Evolutionary conservation across 345 rosid species (phyloP).

Genomic region (Garcia nutans): DNA sequence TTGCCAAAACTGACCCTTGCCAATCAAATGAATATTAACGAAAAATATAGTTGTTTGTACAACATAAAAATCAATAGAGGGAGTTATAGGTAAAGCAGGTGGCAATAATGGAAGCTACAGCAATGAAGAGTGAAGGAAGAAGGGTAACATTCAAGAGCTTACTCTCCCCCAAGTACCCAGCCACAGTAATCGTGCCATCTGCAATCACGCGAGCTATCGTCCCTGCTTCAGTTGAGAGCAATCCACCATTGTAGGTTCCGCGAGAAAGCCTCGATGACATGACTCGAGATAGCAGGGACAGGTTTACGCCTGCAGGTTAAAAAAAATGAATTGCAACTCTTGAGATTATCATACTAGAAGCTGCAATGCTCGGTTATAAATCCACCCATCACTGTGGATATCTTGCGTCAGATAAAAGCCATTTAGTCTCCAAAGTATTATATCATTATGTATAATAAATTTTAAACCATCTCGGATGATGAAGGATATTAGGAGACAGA

Average conservation of each 20-base stretch:
- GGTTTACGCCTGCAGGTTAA: slow-evolving; percentile 65
- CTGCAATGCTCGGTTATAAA: not conserved
- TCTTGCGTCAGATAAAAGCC: not conserved
- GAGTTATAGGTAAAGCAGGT: slow-evolving; percentile 93
- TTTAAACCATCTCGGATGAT: not conserved
- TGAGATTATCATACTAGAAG: not conserved
- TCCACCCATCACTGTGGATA: not conserved
- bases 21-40: not conserved
- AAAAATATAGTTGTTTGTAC: not conserved
- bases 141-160: slow-evolving; percentile 78
- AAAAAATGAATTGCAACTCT: not conserved
- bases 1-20: not conserved
- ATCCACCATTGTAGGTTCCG: slow-evolving; percentile 95
- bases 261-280: slow-evolving; percentile 96
- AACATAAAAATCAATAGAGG: slow-evolving; percentile 49
- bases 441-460: too few species aligned
- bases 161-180: slow-evolving; percentile 73
- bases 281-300: slow-evolving; percentile 86
- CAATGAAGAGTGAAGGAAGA: slow-evolving; percentile 78
- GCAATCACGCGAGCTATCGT: slow-evolving; percentile 95
- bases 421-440: not conserved
- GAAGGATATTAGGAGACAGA: not conserved
- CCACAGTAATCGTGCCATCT: slow-evolving; percentile 85
- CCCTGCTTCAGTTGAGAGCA: slow-evolving; percentile 95
- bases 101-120: slow-evolving; percentile 72